A percentile compares a stretch with the other conserved stretches of the same genome.
These are phyloP conservation scores for Lactarius tabidus DNA, from an alignment of 768 basidiomycete species.

Conservation along the genomic window DNA sequence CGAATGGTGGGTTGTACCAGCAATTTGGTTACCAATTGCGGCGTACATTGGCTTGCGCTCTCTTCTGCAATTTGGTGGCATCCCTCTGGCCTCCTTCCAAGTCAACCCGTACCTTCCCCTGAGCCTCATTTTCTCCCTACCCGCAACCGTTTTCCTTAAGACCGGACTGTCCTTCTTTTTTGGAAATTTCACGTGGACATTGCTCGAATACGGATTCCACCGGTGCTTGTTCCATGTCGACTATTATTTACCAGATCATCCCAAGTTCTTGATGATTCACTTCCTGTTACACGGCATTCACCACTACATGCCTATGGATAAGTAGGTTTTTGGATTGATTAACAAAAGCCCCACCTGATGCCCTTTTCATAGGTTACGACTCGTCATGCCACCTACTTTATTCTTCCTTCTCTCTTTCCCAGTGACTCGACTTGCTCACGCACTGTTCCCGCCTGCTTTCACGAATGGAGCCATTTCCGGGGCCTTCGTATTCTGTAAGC, in stretches of 20 bases:
- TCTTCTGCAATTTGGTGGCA: conserved; percentile 65
- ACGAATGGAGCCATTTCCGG: conserved; percentile 94
- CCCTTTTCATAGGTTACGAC: conserved; percentile 55
- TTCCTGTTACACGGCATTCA: conserved; percentile 95
- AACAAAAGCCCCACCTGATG: conserved; percentile 12
- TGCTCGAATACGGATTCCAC: conserved; percentile 90
- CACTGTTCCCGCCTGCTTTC: conserved; percentile 73
- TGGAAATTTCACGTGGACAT: conserved; percentile 91
- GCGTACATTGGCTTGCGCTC: conserved; percentile 77
- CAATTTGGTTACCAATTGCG: conserved; percentile 88
- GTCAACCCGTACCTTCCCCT: conserved; percentile 54
- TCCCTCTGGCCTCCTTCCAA: conserved; percentile 61
- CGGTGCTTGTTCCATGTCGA: conserved; percentile 98
- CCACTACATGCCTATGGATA: conserved; percentile 96
- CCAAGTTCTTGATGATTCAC: conserved; percentile 76
- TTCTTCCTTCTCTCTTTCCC: conserved; percentile 77
- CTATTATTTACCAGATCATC: conserved; percentile 75
- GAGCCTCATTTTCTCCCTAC: conserved; percentile 43
- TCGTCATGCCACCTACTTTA: conserved; percentile 94
- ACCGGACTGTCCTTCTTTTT: conserved; percentile 66
- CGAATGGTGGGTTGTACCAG: conserved; percentile 89
- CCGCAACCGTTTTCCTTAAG: conserved; percentile 49
- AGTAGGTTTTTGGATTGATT: conserved; percentile 41
- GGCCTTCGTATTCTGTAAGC: conserved; percentile 65
- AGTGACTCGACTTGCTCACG: conserved; percentile 81